Evolutionary conservation across 2,329 filamentous ascomycete species (phyloP).

Genomic region (Aspergillus felis): DNA sequence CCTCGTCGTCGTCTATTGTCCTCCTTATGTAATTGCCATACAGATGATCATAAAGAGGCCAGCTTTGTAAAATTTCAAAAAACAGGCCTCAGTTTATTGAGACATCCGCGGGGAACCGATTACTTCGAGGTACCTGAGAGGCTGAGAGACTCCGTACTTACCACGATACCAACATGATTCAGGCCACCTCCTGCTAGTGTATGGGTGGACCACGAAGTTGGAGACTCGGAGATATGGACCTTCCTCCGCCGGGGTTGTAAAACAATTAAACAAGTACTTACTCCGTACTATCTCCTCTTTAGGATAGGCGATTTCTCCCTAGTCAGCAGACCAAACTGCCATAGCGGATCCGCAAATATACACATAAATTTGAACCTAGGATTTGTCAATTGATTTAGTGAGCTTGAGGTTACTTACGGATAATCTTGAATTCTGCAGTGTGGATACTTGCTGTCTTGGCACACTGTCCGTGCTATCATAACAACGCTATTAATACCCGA

Average conservation of each 20-base stretch:
- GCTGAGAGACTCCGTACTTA: background rate
- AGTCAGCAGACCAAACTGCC: background rate
- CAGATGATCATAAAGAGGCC: background rate
- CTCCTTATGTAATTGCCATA: constrained; percentile 2
- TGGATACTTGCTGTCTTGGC: background rate
- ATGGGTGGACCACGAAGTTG: background rate
- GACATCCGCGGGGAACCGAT: background rate
- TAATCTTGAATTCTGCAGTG: background rate
- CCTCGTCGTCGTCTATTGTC: background rate
- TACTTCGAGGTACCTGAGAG: background rate
- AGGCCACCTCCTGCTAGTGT: background rate
- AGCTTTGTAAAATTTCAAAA: background rate
- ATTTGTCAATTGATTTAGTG: background rate
- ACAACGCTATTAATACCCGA: background rate
- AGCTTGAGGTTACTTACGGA: too few relatives aligned
- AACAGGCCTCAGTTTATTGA: background rate
- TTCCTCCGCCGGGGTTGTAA: background rate
- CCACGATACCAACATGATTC: background rate
- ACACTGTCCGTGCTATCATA: background rate
- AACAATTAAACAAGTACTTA: background rate
- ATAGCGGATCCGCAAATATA: background rate
- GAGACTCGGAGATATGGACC: background rate
- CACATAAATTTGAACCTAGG: background rate
- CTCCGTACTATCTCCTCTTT: background rate
- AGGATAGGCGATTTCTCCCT: background rate